Conservation (phyloP, 2,329 filamentous ascomycete species). For the Penicillium sp. region DNA sequence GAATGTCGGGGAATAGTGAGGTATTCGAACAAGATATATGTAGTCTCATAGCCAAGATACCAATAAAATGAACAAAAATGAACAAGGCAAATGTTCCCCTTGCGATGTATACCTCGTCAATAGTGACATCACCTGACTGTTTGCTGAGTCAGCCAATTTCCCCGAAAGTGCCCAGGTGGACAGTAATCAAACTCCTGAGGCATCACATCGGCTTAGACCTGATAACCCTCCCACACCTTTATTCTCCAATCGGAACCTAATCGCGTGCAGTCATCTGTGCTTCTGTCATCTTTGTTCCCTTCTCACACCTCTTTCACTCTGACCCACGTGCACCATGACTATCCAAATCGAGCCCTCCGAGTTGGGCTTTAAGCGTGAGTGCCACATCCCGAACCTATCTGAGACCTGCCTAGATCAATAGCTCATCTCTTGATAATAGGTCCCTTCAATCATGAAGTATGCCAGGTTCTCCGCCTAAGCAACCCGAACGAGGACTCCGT, state of each 20-base stretch:
- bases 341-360: constrained; percentile 90
- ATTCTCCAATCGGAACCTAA: constrained; percentile 9
- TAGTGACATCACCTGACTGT: constrained; percentile 37
- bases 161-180: constrained; percentile 16
- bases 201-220: constrained; percentile 19
- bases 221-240: constrained; percentile 16
- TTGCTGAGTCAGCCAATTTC: constrained; percentile 20
- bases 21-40: background rate
- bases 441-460: constrained; percentile 64
- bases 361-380: constrained; percentile 84
- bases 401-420: background rate
- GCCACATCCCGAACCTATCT: constrained; percentile 9
- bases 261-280: constrained; percentile 6
- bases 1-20: background rate
- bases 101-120: background rate
- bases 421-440: constrained; percentile 45
- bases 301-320: background rate
- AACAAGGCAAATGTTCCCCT: background rate
- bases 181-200: constrained; percentile 26
- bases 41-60: background rate
- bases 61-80: background rate
- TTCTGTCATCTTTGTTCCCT: background rate
- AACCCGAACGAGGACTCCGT: constrained; percentile 60
- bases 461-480: constrained; percentile 59
- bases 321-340: constrained; percentile 65